phyloP scores from a whole-genome alignment of 768 basidiomycete genomes.

The Tricholoma sp. region DNA sequence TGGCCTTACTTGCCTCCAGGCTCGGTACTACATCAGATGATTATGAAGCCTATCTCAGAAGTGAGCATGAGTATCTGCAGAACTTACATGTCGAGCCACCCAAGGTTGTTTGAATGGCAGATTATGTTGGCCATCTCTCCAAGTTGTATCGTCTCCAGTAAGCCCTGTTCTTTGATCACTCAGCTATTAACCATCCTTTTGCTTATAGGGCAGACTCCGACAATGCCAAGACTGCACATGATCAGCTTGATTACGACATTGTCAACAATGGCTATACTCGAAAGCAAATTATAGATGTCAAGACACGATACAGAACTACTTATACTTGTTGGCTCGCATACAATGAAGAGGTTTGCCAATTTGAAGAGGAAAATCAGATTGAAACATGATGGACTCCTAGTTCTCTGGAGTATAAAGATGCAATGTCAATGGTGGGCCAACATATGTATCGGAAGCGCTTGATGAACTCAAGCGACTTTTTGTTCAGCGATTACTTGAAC shows the following conservation, averaged over 20 bases:
- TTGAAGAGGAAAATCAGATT: constrained; percentile 24
- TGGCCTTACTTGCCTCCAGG: constrained; percentile 11
- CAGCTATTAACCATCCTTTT: neutral
- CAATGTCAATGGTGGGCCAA: constrained; percentile 10
- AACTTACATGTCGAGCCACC: constrained; percentile 21
- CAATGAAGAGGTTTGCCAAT: constrained; percentile 10
- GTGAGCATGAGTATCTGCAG: constrained; percentile 21
- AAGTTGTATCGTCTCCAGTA: constrained; percentile 10
- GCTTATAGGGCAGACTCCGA: neutral
- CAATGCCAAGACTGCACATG: neutral
- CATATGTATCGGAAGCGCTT: constrained; percentile 23
- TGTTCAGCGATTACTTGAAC: constrained; percentile 29
- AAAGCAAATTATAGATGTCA: constrained; percentile 12
- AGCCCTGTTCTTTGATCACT: neutral
- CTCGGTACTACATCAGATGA: too few species aligned
- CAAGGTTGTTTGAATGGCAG: constrained; percentile 23
- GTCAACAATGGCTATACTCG: constrained; percentile 12
- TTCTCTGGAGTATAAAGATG: constrained; percentile 18
- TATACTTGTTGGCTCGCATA: constrained; percentile 14
- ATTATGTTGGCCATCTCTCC: constrained; percentile 27
- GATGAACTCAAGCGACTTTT: constrained; percentile 29
- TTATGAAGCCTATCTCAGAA: too few species aligned
- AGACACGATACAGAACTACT: constrained; percentile 18
- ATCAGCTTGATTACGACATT: neutral
- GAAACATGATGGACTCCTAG: constrained; percentile 19